phyloP scores from a whole-genome alignment of 2,329 filamentous ascomycete genomes.

The Neoascochyta sp. region DNA sequence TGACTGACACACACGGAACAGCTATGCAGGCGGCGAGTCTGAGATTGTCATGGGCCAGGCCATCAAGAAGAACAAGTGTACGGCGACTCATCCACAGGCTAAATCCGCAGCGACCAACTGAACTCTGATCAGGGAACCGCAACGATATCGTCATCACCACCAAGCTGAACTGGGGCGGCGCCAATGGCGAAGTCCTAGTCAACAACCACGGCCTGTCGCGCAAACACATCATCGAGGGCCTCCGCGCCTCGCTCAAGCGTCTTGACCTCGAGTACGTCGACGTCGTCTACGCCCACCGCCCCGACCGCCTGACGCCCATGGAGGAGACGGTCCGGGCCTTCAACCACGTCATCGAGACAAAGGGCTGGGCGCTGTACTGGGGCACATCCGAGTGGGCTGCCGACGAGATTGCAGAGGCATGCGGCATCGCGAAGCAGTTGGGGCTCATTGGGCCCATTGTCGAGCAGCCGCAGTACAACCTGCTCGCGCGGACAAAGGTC shows the following conservation, averaged over 20 bases:
- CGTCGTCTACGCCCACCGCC: slow-evolving; percentile 66
- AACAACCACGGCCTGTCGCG: slow-evolving; percentile 67
- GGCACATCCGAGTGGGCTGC: slow-evolving; percentile 60
- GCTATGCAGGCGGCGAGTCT: slow-evolving; percentile 51
- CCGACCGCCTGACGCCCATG: slow-evolving; percentile 66
- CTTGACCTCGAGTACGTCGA: slow-evolving; percentile 62
- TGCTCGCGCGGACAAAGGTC: slow-evolving; percentile 55
- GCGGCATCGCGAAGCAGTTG: slow-evolving; percentile 57
- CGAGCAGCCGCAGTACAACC: slow-evolving; percentile 56
- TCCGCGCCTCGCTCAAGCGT: slow-evolving; percentile 57
- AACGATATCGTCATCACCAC: slow-evolving; percentile 53
- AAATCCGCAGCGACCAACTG: slow-evolving; percentile 50
- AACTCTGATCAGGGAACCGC: no score
- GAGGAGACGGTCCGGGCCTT: slow-evolving; percentile 69
- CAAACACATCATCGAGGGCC: slow-evolving; percentile 68
- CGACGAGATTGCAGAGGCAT: slow-evolving; percentile 57
- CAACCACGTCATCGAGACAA: slow-evolving; percentile 64
- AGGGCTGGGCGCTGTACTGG: slow-evolving; percentile 66
- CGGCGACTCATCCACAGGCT: no score
- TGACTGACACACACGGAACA: not conserved
- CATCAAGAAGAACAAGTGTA: slow-evolving; percentile 55
- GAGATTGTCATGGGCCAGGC: slow-evolving; percentile 55
- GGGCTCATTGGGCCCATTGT: slow-evolving; percentile 54
- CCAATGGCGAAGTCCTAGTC: slow-evolving; percentile 50
- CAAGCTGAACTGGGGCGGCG: slow-evolving; percentile 55